Evolutionary conservation across 2,329 filamentous ascomycete species (phyloP), one percentile per base, ranked within the genome.

Genomic region (Aspergillus ustus): DNA sequence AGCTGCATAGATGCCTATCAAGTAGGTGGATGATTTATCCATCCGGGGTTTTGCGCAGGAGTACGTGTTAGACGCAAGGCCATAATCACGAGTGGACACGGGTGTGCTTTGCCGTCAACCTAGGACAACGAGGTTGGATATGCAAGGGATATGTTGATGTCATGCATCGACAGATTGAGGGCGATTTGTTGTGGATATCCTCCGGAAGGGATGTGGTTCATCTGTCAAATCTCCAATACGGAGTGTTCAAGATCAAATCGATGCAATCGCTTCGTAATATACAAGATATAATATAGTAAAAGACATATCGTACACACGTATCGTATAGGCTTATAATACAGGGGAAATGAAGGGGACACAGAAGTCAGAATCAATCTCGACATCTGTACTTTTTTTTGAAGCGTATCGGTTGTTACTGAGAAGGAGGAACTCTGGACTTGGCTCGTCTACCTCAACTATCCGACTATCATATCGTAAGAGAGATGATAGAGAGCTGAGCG

Each of bases 381-480:
- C 19, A 34, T 29, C 17, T 9, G 29, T 19, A 11, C 13, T 40
- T 40, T 40, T 37, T 37, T 40, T 40, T 40, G 11, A 13, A 40
- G 13, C 34, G 3, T 40, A 40, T 40, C 34, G 15, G 34, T 40
- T 15, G 34, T 40, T 40, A 40, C 34, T 20, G 29, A n/a, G 15
- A 13, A 44, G 20, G 11, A 51, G 31, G 31, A 22, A 31, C 17
- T 60, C 48, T 48, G 58, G 45, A 54, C 51, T 25, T 52, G 52
- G 46, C 52, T 61, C 53, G 54, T 54, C 22, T 56, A 55, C 3
- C 31, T 59, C 49, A 15, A 53, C 45, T 53, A 51, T 53, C 34
- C n/a, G 13, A 34, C 48, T 37, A 40, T 48, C 13, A 25, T 22
- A 48, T 48, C 45, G 45, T 48, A 25, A 59, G 25, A 29, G 8